Evolutionary conservation across 176 grass and related monocot species (phyloP), one percentile per base, ranked within the genome.

Genomic region (Lolium rigidum): DNA sequence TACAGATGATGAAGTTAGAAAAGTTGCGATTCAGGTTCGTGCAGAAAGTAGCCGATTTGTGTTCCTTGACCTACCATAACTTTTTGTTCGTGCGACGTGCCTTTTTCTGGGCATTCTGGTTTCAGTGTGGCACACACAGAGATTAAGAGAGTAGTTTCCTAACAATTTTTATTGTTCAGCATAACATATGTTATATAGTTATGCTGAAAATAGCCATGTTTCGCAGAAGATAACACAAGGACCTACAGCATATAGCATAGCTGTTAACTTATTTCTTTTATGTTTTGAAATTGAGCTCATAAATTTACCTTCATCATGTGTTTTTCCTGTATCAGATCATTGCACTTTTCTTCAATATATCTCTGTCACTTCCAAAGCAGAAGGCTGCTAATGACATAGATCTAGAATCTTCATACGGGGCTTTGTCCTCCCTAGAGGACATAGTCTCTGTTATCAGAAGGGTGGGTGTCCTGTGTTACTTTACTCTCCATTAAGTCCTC

Each of bases 401-500:
- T 89, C 86, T 98, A 82, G 96, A 98, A 91, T 89, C 93, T 87
- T 94, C 96, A 43, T 98, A 98, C 28, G 73, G 83, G 89, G 93
- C 96, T 76, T 92, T 98, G 75, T 95, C 93, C 66, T 95, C 93
- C 87, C 84, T 98, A 9, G 96, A 98, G 89, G 96, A 98, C 77
- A 91, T 95, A 82, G 86, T 98, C 51, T 94, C 96, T 54, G 92
- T 94, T 60, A 83, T 95, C 55, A 98, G 96, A 94, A 95, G 96
- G 60, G 96, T 98, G 70, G 76, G 90, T 60, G 52, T 75, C 51
- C 38, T 83, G 25, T 85, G 35, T 81, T 87, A 65, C 17, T 79
- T 87, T 77, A 65, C 38, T n/a, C 18, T 75, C 61, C 18, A 31
- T 89, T 88, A 43, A 74, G 87, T 85, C 17, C 78, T 49, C 31